Conservation (phyloP, 2,329 filamentous ascomycete genomes). For the Colletotrichum coccodes region DNA sequence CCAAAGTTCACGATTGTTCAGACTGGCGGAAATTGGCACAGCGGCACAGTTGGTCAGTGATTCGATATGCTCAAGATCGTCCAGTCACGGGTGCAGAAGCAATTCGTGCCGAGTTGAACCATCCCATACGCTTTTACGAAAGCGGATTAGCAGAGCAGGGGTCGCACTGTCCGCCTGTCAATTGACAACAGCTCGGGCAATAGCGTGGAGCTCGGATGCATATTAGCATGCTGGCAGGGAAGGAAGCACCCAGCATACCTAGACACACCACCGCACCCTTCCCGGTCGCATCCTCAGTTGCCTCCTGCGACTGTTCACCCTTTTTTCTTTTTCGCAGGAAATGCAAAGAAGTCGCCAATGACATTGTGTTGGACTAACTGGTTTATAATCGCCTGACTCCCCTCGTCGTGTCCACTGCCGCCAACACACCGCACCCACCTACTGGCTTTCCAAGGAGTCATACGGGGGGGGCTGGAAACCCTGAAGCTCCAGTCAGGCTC, state of each 20-base stretch:
- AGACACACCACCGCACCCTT: background rate
- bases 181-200: constrained; percentile 2
- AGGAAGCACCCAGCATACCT: background rate
- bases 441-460: background rate
- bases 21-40: constrained; percentile 8
- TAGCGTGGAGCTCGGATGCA: background rate
- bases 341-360: background rate
- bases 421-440: background rate
- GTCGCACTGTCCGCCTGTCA: background rate
- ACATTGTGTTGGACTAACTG: background rate
- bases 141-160: background rate
- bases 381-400: background rate
- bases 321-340: background rate
- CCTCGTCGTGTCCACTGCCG: too few species aligned
- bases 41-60: constrained; percentile 24
- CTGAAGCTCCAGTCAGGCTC: background rate
- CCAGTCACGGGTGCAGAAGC: constrained; percentile 3
- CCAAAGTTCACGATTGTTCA: background rate
- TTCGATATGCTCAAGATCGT: background rate
- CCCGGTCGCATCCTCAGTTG: background rate
- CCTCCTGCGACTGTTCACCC: background rate
- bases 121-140: background rate
- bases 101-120: constrained; percentile 4
- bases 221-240: background rate
- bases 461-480: background rate